Evolutionary conservation across 2,329 filamentous ascomycete species (phyloP).

Genomic region (Fusarium sp.): DNA sequence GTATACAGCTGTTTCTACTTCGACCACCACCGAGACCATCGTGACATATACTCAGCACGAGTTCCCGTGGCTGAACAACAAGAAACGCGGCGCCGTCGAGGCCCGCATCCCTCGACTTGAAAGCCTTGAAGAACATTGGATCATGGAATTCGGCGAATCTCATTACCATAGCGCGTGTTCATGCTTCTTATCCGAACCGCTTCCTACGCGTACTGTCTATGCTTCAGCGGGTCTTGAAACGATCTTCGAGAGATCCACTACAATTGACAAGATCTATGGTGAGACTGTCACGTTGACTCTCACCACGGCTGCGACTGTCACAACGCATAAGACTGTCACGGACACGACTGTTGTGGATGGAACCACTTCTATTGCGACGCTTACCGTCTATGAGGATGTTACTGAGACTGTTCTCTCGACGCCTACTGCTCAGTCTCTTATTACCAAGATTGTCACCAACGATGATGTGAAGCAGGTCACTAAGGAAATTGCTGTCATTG

Average conservation of each 20-base stretch:
- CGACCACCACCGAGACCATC: background rate
- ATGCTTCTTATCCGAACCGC: slow-evolving; percentile 1
- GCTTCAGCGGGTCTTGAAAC: background rate
- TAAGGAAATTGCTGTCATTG: background rate
- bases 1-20: background rate
- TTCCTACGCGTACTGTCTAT: slow-evolving; percentile 13
- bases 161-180: slow-evolving; percentile 24
- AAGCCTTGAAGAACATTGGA: slow-evolving; percentile 12
- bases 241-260: background rate
- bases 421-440: background rate
- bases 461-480: slow-evolving; percentile 6
- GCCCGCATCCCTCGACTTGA: background rate
- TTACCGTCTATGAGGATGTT: slow-evolving; percentile 13
- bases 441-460: slow-evolving; percentile 3
- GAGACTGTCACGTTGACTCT: slow-evolving; percentile 8
- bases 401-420: slow-evolving; percentile 8
- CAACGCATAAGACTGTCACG: slow-evolving; percentile 1
- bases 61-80: slow-evolving; percentile 14
- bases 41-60: background rate
- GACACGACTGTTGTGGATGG: slow-evolving; percentile 2
- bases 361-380: background rate
- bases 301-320: background rate
- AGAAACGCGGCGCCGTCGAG: background rate
- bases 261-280: slow-evolving; percentile 7
- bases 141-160: slow-evolving; percentile 1